Percentiles rank a stretch among this genome's conserved stretches.
Conservation (phyloP, 2,329 filamentous ascomycete genomes). For the Talaromyces sp. region DNA sequence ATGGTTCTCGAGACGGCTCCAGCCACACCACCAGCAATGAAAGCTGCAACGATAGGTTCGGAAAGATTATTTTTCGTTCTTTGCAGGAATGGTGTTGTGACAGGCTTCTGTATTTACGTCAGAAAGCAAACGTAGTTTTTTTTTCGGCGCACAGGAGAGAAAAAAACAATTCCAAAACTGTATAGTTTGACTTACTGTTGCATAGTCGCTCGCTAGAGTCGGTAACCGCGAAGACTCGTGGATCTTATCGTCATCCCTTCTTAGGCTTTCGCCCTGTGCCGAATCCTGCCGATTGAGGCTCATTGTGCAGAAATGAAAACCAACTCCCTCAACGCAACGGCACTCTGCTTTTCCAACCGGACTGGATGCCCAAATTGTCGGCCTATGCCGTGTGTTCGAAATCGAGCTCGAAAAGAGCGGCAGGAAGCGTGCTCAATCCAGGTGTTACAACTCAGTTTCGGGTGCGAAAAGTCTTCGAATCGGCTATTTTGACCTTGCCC, state of each 20-base stretch:
- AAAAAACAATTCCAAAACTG: not conserved
- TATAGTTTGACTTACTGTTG: slow-evolving; percentile 5
- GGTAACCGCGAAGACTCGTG: slow-evolving; percentile 15
- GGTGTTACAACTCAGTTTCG: not conserved
- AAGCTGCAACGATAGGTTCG: slow-evolving; percentile 82
- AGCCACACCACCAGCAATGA: slow-evolving; percentile 87
- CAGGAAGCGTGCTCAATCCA: not conserved
- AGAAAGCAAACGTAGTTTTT: not conserved
- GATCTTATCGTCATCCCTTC: slow-evolving; percentile 20
- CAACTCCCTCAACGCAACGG: not conserved
- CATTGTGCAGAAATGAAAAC: slow-evolving; percentile 21
- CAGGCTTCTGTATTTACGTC: slow-evolving; percentile 6
- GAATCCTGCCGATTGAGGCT: slow-evolving; percentile 31
- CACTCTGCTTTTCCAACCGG: not conserved
- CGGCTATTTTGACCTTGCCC: slow-evolving; percentile 6
- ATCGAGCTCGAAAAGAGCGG: not conserved
- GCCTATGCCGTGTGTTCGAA: not conserved
- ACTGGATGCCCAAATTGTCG: not conserved
- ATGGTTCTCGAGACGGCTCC: slow-evolving; percentile 97
- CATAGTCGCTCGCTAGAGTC: slow-evolving; percentile 1
- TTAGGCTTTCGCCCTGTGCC: slow-evolving; percentile 14
- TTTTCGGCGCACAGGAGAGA: not conserved
- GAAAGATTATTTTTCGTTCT: slow-evolving; percentile 50
- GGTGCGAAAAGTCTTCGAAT: slow-evolving; percentile 9
- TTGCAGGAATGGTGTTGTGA: slow-evolving; percentile 19